Percentiles rank a stretch among this genome's conserved stretches.
phyloP scores from a whole-genome alignment of 768 basidiomycete species.

The Tulasnella sp. region DNA sequence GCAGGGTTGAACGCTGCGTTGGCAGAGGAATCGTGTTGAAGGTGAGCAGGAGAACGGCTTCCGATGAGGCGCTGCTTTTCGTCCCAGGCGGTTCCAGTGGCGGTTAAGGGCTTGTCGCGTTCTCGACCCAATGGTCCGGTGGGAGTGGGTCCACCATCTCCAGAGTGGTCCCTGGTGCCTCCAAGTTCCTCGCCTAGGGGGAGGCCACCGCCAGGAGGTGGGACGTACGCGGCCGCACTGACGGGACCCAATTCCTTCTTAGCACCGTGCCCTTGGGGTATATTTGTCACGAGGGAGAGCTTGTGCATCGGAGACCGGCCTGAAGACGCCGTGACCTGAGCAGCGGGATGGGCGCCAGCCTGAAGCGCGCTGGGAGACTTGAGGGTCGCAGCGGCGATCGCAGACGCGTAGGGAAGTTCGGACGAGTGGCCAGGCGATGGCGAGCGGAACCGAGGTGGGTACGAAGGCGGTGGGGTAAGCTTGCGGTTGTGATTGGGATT shows the following conservation, averaged over 20 bases:
- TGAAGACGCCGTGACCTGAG: not conserved
- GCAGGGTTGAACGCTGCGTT: not conserved
- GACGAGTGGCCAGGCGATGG: not conserved
- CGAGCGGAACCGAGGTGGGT: slow-evolving; percentile 8
- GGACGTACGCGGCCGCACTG: slow-evolving; percentile 37
- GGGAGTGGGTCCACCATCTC: slow-evolving; percentile 11
- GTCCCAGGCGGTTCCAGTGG: slow-evolving; percentile 40
- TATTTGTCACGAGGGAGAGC: slow-evolving; percentile 48
- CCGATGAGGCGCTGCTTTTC: slow-evolving; percentile 49
- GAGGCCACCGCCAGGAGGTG: slow-evolving; percentile 24
- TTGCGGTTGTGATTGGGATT: slow-evolving; percentile 11
- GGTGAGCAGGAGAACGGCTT: slow-evolving; percentile 44
- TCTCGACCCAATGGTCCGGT: not conserved
- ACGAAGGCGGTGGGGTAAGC: slow-evolving; percentile 9
- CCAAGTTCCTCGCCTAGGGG: slow-evolving; percentile 1
- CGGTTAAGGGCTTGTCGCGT: slow-evolving; percentile 21
- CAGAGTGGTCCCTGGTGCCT: slow-evolving; percentile 5
- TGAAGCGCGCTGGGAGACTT: not conserved
- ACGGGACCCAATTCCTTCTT: slow-evolving; percentile 32
- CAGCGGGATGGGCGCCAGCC: not conserved
- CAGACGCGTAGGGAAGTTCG: not conserved
- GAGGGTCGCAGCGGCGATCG: not conserved
- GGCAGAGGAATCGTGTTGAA: slow-evolving; percentile 48
- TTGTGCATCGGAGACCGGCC: slow-evolving; percentile 25
- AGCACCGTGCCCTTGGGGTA: slow-evolving; percentile 36